Evolutionary conservation across 2,329 filamentous ascomycete species (phyloP).

Genomic region (Ustulina deusta): DNA sequence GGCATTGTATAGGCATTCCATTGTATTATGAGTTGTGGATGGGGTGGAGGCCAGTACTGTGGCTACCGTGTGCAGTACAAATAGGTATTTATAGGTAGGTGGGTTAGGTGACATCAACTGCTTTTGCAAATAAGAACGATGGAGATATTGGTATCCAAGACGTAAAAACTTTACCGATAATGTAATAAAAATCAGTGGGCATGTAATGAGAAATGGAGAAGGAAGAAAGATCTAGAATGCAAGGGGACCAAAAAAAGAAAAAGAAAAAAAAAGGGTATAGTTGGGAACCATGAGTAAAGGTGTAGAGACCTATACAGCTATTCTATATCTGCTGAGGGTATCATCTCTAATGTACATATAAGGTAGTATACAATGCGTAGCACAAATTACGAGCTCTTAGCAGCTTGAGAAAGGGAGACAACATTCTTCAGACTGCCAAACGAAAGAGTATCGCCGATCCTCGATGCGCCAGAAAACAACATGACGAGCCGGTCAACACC

Average conservation of each 20-base stretch:
- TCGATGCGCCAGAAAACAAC: slow-evolving; percentile 82
- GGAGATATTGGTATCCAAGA: not conserved
- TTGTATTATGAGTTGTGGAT: too few relatives aligned
- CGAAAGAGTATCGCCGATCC: slow-evolving; percentile 86
- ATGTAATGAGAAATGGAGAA: not conserved
- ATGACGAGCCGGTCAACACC: slow-evolving; percentile 92
- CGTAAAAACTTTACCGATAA: not conserved
- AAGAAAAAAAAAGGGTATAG: not conserved
- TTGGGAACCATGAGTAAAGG: not conserved
- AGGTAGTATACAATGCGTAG: slow-evolving; percentile 9
- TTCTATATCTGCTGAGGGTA: slow-evolving; percentile 32
- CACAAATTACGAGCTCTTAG: slow-evolving; percentile 32
- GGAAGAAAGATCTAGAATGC: not conserved
- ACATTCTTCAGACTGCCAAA: slow-evolving; percentile 87
- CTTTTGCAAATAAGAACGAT: not conserved
- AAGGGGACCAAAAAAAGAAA: not conserved
- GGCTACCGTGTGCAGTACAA: too few relatives aligned
- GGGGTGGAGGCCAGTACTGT: too few relatives aligned
- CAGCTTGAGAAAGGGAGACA: slow-evolving; percentile 60
- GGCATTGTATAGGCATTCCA: too few relatives aligned
- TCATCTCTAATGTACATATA: slow-evolving; percentile 35
- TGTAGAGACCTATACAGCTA: not conserved
- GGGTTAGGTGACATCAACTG: too few relatives aligned
- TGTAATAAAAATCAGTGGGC: not conserved
- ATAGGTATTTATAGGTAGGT: too few relatives aligned